Conservation (phyloP, 2,329 filamentous ascomycete species). For the Cytospora schulzeri region DNA sequence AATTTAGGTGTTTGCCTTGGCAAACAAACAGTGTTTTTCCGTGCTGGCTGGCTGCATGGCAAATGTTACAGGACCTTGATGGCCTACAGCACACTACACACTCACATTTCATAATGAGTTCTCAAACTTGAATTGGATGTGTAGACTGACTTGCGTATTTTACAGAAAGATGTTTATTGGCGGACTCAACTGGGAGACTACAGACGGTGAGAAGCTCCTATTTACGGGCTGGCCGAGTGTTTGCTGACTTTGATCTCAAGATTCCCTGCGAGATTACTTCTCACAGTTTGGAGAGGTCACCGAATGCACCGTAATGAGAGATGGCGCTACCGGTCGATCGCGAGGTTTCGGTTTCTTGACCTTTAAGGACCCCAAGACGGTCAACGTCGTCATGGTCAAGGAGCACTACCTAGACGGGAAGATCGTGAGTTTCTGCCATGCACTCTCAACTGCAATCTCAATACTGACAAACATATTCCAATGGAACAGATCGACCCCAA, state of each 20-base stretch:
- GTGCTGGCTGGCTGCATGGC: neutral
- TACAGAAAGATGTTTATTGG: conserved; percentile 99
- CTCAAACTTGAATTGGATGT: conserved; percentile 5
- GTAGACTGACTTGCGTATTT: conserved; percentile 32
- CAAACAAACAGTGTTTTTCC: neutral
- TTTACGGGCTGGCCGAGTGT: neutral
- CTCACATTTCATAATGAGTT: conserved; percentile 8
- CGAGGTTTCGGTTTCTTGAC: conserved; percentile 97
- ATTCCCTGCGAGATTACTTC: conserved; percentile 96
- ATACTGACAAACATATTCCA: conserved; percentile 15
- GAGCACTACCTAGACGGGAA: conserved; percentile 98
- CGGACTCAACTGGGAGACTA: conserved; percentile 98
- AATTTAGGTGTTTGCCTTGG: conserved; percentile 4
- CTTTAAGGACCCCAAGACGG: conserved; percentile 95
- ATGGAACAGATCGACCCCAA: conserved; percentile 86
- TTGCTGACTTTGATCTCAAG: conserved; percentile 48
- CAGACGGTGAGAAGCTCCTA: conserved; percentile 73
- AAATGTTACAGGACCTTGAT: neutral
- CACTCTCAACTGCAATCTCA: neutral
- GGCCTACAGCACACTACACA: conserved; percentile 18
- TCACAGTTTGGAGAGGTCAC: conserved; percentile 96
- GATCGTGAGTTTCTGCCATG: conserved; percentile 67
- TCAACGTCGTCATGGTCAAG: conserved; percentile 99
- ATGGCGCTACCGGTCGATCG: conserved; percentile 89
- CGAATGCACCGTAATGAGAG: conserved; percentile 99